Evolutionary conservation across 805 yeast genomes (phyloP).

Genomic region (Kluyveromyces aestuarii): DNA sequence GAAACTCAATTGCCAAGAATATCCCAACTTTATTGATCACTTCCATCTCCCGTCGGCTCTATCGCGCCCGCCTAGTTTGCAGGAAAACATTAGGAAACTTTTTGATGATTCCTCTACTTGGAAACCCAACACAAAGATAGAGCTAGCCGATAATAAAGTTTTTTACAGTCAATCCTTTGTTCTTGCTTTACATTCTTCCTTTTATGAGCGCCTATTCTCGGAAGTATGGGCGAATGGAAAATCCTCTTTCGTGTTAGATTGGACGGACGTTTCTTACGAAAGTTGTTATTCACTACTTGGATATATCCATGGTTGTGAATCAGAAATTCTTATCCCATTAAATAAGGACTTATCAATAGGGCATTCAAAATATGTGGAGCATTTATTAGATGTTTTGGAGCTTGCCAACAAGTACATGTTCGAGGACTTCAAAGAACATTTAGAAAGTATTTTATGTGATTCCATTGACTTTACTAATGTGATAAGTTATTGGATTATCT

Average conservation of each 20-base stretch:
- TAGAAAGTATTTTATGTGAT: conserved; percentile 53
- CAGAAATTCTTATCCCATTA: conserved; percentile 21
- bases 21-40: not conserved
- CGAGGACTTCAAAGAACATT: conserved; percentile 46
- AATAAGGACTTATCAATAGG: not conserved
- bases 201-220: conserved; percentile 51
- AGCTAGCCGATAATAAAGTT: conserved; percentile 37
- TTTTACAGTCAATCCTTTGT: conserved; percentile 41
- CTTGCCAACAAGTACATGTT: conserved; percentile 56
- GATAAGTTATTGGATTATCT: conserved; percentile 42
- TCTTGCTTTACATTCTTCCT: conserved; percentile 48
- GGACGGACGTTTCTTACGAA: not conserved
- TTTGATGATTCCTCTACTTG: not conserved
- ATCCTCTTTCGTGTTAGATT: not conserved
- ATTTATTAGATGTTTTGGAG: conserved; percentile 48
- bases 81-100: not conserved
- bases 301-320: conserved; percentile 47
- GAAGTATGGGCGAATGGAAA: conserved; percentile 38
- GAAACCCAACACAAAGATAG: conserved; percentile 35
- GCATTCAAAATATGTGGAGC: not conserved
- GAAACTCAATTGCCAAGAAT: not conserved
- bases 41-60: not conserved
- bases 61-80: not conserved
- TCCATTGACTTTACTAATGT: conserved; percentile 54
- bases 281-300: conserved; percentile 29